phyloP scores from a whole-genome alignment of 495 filamentous ascomycete species.

The Aspergillus bertholletiae region DNA sequence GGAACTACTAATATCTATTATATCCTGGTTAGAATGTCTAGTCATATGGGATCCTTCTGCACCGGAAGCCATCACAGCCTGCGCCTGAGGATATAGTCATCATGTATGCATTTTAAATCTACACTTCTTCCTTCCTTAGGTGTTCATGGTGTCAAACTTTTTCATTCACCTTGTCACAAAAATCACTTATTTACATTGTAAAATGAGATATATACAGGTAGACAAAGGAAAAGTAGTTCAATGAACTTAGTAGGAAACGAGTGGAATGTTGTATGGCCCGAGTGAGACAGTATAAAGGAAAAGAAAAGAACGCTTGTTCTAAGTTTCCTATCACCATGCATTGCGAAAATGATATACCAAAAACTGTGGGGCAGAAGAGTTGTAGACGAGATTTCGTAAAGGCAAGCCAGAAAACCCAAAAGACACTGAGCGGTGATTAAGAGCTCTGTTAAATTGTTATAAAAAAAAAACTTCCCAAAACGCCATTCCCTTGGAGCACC shows the following conservation, averaged over 20 bases:
- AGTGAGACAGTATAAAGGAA: not conserved
- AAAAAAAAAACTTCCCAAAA: conserved; percentile 2
- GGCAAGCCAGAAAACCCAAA: not conserved
- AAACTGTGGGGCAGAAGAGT: not conserved
- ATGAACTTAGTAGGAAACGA: not conserved
- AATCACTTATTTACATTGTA: not conserved
- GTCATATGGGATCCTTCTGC: too few species aligned
- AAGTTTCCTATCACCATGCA: not conserved
- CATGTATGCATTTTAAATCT: too few species aligned
- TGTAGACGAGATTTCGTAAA: not conserved
- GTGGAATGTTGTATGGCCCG: not conserved
- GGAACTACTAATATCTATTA: too few species aligned
- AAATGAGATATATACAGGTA: not conserved
- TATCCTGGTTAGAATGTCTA: too few species aligned
- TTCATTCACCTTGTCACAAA: not conserved
- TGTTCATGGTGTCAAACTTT: not conserved
- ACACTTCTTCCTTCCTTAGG: too few species aligned
- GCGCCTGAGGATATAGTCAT: too few species aligned
- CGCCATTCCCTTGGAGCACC: conserved; percentile 16
- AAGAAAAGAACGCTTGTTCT: not conserved
- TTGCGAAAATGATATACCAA: not conserved
- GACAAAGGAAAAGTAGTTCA: not conserved
- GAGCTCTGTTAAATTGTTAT: not conserved
- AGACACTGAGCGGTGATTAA: not conserved
- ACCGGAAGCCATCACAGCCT: too few species aligned